Conservation (phyloP, 2,329 filamentous ascomycete genomes). For the Fusarium longipes region DNA sequence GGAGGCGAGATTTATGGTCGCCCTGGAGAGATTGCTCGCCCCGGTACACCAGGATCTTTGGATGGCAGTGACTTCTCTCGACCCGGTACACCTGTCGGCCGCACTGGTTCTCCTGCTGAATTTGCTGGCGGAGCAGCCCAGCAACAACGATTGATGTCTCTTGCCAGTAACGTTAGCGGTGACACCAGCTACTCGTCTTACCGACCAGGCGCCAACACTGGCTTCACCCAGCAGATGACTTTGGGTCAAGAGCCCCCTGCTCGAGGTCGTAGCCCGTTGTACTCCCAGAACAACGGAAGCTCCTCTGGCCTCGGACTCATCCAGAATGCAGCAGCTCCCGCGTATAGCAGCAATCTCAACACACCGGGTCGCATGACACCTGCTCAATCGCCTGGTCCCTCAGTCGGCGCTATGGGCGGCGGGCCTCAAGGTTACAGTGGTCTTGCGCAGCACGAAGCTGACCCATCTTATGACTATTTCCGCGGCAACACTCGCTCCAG, state of each 20-base stretch:
- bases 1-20: slow-evolving; percentile 76
- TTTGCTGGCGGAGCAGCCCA: slow-evolving; percentile 48
- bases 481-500: slow-evolving; percentile 52
- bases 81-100: slow-evolving; percentile 60
- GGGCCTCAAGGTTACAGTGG: slow-evolving; percentile 70
- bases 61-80: slow-evolving; percentile 60
- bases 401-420: slow-evolving; percentile 65
- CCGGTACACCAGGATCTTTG: slow-evolving; percentile 69
- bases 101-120: slow-evolving; percentile 44
- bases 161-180: slow-evolving; percentile 39
- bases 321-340: slow-evolving; percentile 63
- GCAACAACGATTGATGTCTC: slow-evolving; percentile 44
- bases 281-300: slow-evolving; percentile 64
- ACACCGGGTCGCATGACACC: slow-evolving; percentile 43
- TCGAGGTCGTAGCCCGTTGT: slow-evolving; percentile 61
- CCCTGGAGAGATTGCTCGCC: slow-evolving; percentile 67
- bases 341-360: slow-evolving; percentile 52
- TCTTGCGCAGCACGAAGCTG: slow-evolving; percentile 64
- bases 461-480: slow-evolving; percentile 67
- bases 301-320: slow-evolving; percentile 65
- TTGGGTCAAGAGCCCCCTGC: slow-evolving; percentile 41
- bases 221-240: slow-evolving; percentile 43
- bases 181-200: slow-evolving; percentile 49
- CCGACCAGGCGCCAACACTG: slow-evolving; percentile 34
- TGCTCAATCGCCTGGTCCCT: slow-evolving; percentile 53